Percentiles rank a stretch among this genome's conserved stretches.
Evolutionary conservation across 176 grass and related monocot species (phyloP).

Genomic region (Puccinellia tenuiflora): DNA sequence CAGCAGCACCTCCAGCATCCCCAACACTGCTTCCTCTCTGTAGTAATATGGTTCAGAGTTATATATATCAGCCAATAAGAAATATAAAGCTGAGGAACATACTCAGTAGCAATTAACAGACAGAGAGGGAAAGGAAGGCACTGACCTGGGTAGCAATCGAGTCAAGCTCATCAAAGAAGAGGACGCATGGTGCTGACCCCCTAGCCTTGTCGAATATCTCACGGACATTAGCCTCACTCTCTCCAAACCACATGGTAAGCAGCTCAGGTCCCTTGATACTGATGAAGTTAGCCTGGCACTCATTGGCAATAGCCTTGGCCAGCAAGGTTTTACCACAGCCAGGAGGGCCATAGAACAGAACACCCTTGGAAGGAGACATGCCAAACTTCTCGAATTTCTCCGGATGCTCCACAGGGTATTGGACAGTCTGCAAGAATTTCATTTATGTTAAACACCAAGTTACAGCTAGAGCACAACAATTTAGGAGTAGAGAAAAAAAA

Average conservation of each 20-base stretch:
- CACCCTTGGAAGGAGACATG: slow-evolving; percentile 90
- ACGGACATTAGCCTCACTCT: slow-evolving; percentile 89
- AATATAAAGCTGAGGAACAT: neutral
- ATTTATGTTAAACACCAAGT: neutral
- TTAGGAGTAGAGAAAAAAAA: neutral
- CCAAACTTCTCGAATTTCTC: slow-evolving; percentile 97
- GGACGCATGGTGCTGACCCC: slow-evolving; percentile 70
- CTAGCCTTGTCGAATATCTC: slow-evolving; percentile 92
- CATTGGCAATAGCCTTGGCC: slow-evolving; percentile 91
- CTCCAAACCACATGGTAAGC: slow-evolving; percentile 96
- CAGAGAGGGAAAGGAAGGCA: neutral
- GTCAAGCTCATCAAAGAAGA: slow-evolving; percentile 88
- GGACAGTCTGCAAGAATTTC: slow-evolving; percentile 61
- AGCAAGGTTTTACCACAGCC: slow-evolving; percentile 88
- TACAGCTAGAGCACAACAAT: neutral
- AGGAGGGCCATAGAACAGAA: slow-evolving; percentile 88
- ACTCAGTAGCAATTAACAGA: neutral
- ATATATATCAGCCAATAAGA: neutral
- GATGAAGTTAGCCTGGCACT: slow-evolving; percentile 94
- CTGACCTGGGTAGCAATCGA: slow-evolving; percentile 89
- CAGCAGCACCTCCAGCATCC: slow-evolving; percentile 79
- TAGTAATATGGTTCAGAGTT: neutral
- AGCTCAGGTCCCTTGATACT: slow-evolving; percentile 89
- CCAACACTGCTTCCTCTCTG: slow-evolving; percentile 76
- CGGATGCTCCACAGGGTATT: slow-evolving; percentile 92